A percentile compares a stretch with the other conserved stretches of the same genome.
These are phyloP conservation scores for Phaffomyces thermotolerans DNA, from an alignment of 805 yeast genomes.

Conservation along the genomic window DNA sequence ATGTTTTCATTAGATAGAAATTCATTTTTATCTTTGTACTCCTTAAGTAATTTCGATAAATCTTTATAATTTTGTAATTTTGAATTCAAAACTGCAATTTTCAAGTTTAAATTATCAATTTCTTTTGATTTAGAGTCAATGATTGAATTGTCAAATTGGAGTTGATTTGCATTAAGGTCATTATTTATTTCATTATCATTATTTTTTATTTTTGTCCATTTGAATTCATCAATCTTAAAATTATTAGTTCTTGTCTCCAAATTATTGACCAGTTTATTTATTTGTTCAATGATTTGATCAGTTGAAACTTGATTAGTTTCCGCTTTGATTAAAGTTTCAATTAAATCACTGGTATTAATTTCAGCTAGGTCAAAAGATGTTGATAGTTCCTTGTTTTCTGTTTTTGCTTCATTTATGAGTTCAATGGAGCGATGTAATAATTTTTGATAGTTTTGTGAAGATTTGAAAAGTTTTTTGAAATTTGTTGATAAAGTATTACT, in stretches of 20 bases:
- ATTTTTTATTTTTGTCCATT: background rate
- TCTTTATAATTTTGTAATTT: slow-evolving; percentile 31
- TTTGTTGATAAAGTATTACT: background rate
- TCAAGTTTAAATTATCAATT: slow-evolving; percentile 39
- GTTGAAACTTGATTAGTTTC: too few species aligned
- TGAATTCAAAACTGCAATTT: slow-evolving; percentile 37
- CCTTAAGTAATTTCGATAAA: slow-evolving; percentile 23
- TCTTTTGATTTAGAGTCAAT: background rate
- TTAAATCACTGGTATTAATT: too few species aligned
- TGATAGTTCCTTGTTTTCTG: background rate
- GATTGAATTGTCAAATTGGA: background rate
- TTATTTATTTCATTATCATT: background rate
- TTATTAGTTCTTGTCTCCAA: background rate
- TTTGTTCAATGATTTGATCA: background rate
- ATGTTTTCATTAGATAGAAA: slow-evolving; percentile 8
- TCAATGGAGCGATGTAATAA: background rate
- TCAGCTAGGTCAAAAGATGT: background rate
- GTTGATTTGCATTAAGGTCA: slow-evolving; percentile 7
- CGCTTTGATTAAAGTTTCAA: too few species aligned
- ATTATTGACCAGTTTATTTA: background rate
- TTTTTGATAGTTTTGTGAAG: background rate
- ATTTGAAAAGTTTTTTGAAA: slow-evolving; percentile 1
- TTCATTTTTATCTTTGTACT: slow-evolving; percentile 20
- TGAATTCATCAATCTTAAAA: background rate
- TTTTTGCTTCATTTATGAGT: background rate